Percentiles rank a stretch among this genome's conserved stretches.
These are phyloP conservation scores for Lenzites betulinus DNA, from an alignment of 768 basidiomycete genomes.

Conservation along the genomic window DNA sequence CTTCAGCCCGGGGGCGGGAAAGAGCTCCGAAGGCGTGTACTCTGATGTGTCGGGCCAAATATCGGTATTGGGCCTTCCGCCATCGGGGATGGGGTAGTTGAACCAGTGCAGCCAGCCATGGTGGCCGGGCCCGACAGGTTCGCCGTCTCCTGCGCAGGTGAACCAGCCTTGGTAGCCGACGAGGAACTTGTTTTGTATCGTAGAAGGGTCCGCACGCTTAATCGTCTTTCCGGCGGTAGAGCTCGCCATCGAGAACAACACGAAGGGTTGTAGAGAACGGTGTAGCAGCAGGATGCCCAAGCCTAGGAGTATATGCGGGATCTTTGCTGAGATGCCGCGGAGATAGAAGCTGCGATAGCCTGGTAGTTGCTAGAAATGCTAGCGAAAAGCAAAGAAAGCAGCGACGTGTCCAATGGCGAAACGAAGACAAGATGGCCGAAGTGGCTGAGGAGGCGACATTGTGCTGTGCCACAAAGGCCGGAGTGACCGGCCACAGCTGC, in stretches of 20 bases:
- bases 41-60: conserved; percentile 79
- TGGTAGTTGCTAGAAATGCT: too few relatives aligned
- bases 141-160: conserved; percentile 35
- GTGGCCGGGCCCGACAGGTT: conserved; percentile 61
- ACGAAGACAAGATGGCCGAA: neutral
- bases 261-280: neutral
- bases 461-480: neutral
- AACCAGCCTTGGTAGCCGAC: conserved; percentile 91
- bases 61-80: conserved; percentile 74
- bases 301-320: too few relatives aligned
- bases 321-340: neutral
- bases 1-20: conserved; percentile 65
- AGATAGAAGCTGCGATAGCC: neutral
- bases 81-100: conserved; percentile 62
- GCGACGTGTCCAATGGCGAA: neutral
- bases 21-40: conserved; percentile 72
- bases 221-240: conserved; percentile 20
- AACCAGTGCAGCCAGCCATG: conserved; percentile 92
- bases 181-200: conserved; percentile 82
- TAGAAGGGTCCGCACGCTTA: conserved; percentile 62
- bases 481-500: neutral
- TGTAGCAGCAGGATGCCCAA: neutral
- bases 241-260: conserved; percentile 6
- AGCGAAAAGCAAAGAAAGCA: neutral
- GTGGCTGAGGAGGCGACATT: neutral